These are phyloP conservation scores for Aspergillus pseudoterreus DNA, from an alignment of 2,329 filamentous ascomycete genomes.

Conservation along the genomic window DNA sequence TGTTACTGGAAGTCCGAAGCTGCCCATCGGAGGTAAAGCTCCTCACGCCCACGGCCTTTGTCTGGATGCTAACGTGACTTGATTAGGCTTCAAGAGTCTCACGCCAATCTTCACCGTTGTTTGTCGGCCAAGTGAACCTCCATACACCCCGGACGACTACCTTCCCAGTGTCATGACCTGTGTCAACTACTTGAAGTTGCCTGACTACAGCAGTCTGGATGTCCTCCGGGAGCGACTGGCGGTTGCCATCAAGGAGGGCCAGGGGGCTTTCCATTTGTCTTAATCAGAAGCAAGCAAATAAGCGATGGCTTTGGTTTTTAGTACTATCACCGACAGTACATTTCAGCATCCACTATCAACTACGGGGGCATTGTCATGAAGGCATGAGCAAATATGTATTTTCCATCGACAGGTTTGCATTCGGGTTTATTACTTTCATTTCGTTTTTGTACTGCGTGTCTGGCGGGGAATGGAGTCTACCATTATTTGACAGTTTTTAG, in stretches of 20 bases:
- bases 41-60: neutral
- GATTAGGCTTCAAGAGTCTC: conserved; percentile 84
- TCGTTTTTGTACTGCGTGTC: conserved; percentile 9
- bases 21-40: conserved; percentile 86
- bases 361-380: conserved; percentile 9
- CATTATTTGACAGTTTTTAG: conserved; percentile 10
- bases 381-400: conserved; percentile 13
- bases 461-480: conserved; percentile 13
- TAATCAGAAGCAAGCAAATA: conserved; percentile 33
- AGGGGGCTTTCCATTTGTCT: conserved; percentile 95
- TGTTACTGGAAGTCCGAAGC: conserved; percentile 94
- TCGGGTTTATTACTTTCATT: conserved; percentile 3
- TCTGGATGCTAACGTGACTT: conserved; percentile 29
- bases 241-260: conserved; percentile 88
- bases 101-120: conserved; percentile 99
- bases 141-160: conserved; percentile 92
- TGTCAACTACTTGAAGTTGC: conserved; percentile 97
- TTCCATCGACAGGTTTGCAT: conserved; percentile 11
- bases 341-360: conserved; percentile 7
- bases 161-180: conserved; percentile 99
- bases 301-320: conserved; percentile 4
- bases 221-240: conserved; percentile 74
- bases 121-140: conserved; percentile 95
- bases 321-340: conserved; percentile 9
- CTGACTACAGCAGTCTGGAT: conserved; percentile 80